Evolutionary conservation across 345 rosid species (phyloP), one percentile per base, ranked within the genome.

Genomic region (Erysimum cheiranthoides): DNA sequence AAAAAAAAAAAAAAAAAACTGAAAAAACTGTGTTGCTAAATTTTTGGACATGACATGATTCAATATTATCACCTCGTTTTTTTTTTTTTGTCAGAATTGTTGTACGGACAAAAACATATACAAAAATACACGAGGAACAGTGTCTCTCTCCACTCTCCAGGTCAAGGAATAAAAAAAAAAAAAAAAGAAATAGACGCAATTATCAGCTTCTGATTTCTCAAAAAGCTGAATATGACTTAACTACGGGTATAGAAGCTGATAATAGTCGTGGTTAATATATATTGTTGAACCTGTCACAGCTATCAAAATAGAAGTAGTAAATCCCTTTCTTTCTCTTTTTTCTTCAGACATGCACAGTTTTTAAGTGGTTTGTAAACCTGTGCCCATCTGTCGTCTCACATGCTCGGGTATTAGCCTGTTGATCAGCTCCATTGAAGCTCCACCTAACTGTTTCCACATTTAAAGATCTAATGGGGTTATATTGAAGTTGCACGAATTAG

Each of bases 361-460:
- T 34, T 18, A 43, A 8, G 21, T 11, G 50, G 16, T 28, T 57
- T 43, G 60, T 50, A 80, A 71, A 56, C 74, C 77, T 66, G 78
- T 61, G 75, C 81, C 84, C 53, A 72, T 83, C 57, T 74, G 85
- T 66, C 85, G 78, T 68, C 87, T 84, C 65, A 81, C 74, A 43
- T 91, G 88, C 73, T 86, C 92, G 1, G 92, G 94, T 75, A 91
- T 85, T 63, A 87, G 81, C 78, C 86, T 80, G 75, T 76, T 85
- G 73, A 87, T 83, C 60, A 90, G 85, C 65, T 90, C 93, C 5
- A 83, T 60, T 25, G 92, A 82, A 73, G 90, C 93, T 42, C 90
- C 89, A 17, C 73, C 57, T 62, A 90, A 68, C 96, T 90, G 86
- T 50, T 50, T 9, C 35, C 30, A 47, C 52, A 16, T 46, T 10